These are phyloP conservation scores for Rhodomyrtus psidioides DNA, from an alignment of 441 rosid species.

Conservation along the genomic window DNA sequence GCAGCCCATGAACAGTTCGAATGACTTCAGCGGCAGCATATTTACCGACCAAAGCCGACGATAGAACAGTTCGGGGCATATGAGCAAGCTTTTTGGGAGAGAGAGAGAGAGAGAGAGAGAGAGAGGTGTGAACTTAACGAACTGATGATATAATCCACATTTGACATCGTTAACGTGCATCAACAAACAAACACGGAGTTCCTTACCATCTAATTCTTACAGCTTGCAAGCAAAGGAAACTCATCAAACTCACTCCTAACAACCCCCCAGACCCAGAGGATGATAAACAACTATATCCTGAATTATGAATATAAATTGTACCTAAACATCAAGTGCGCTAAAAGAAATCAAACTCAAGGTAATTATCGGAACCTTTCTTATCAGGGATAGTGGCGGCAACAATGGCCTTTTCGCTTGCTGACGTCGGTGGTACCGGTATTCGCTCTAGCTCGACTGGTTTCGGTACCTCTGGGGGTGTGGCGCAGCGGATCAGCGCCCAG, in stretches of 20 bases:
- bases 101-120: background rate
- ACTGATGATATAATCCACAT: background rate
- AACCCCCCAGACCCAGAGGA: background rate
- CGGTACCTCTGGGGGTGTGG: slow-evolving; percentile 88
- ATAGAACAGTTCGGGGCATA: background rate
- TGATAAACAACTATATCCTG: background rate
- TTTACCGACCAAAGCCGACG: background rate
- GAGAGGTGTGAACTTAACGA: background rate
- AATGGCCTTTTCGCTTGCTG: slow-evolving; percentile 43
- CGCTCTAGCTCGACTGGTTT: slow-evolving; percentile 66
- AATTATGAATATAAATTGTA: background rate
- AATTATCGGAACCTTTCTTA: slow-evolving; percentile 75
- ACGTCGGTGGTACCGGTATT: slow-evolving; percentile 28
- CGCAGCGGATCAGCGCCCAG: slow-evolving; percentile 95
- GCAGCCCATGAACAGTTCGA: background rate
- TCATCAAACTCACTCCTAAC: background rate
- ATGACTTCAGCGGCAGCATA: background rate
- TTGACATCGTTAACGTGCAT: background rate
- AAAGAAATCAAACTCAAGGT: slow-evolving; percentile 97
- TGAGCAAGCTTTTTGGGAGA: background rate
- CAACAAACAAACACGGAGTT: background rate
- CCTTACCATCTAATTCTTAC: background rate
- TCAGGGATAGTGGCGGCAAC: slow-evolving; percentile 20
- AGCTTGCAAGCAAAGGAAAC: background rate
- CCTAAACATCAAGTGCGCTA: slow-evolving; percentile 17